Evolutionary conservation across 768 basidiomycete species (phyloP), one percentile per base, ranked within the genome.

Genomic region (Podaxis pistillaris): DNA sequence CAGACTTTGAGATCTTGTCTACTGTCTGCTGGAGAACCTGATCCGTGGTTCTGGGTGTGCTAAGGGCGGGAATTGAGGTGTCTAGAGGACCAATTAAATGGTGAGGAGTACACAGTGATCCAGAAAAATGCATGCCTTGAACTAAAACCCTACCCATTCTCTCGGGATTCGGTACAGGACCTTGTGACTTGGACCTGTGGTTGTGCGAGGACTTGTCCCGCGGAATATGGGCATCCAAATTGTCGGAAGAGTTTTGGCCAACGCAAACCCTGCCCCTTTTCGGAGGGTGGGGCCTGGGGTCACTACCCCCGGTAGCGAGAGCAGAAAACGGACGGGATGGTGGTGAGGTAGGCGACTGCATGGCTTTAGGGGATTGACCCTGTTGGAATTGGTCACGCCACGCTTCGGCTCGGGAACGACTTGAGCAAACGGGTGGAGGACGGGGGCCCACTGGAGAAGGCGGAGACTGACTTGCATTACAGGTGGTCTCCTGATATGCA

Each of bases 1-100:
- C 76, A 61, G 79, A 79, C 26, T 78, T 78, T 15, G 83, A 76
- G 44, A 81, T 77, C 22, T 80, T 78, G 44, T 80, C 78, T 60
- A 81, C 76, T 8, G 77, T 73, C 47, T 68, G 68, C 69, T 81
- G 83, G 33, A 78, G 67, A 38, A 77, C 76, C 28, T 73, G 72
- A 47, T 82, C 77, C 1, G 68, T 70, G 11, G 75, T 74, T 50
- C 74, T 75, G 0, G 83, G 83, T 1, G 81, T 78, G 6, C 74
- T 73, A 36, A 83, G 72, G 41, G 78, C 68, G 24, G 81, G 79
- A 28, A 79, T 46, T 49, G 70, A 63, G 38, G 58, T 53, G 15
- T 67, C 68, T n/a, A 38, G 15, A 7, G 12, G 28, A 46, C 15
- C 6, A n/a, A 47, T 15, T 33, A 13, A 24, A 15, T 28, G 7